Base-by-base conservation (phyloP, 805 yeast genomes). In the Ogataea nitratoaversa region DNA sequence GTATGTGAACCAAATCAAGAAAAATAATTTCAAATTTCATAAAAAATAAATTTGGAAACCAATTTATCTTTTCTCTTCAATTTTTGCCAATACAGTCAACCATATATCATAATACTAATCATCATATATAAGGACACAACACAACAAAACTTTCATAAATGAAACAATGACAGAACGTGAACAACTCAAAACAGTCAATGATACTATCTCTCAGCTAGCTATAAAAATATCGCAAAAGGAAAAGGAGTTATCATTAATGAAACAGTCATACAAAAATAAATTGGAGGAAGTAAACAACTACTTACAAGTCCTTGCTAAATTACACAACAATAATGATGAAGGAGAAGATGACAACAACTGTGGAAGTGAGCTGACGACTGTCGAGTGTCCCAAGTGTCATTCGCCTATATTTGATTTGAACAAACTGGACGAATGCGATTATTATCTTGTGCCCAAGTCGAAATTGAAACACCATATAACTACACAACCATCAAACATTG, bases 201-300 rank as follows among this genome's bases (percentile, higher is more conserved):
- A 29, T n/a, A 46, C 54, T 11, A 44, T 59, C 18, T 33, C 51
- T 5, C 41, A 46, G 8, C 57, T 72, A 12, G 76, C 75, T 1
- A 46, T 58, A 34, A 58, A 59, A 1, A 60, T 71, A 11, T 50
- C 54, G 5, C 51, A 56, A 29, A 71, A 70, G 47, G 65, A 67
- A 27, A 55, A 55, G 30, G 72, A 72, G 44, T 52, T 72, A 17
- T 71, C 66, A 20, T 41, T 36, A 2, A 46, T 55, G 30, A 53
- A 57, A 28, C 34, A 42, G 13, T 40, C 46, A n/a, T 61, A 58
- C 30, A 34, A 40, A 6, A 42, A 41, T 3, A 53, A 53, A 23
- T 18, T 57, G 17, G 34, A 14, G 8, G 28, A 38, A 8, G 34
- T 62, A 11, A 57, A 60, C 25, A 38, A 37, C 8, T 57, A 59